A percentile compares a stretch with the other conserved stretches of the same genome.
Evolutionary conservation across 2,329 filamentous ascomycete genomes (phyloP).

Genomic region (Cladophialophora exuberans): DNA sequence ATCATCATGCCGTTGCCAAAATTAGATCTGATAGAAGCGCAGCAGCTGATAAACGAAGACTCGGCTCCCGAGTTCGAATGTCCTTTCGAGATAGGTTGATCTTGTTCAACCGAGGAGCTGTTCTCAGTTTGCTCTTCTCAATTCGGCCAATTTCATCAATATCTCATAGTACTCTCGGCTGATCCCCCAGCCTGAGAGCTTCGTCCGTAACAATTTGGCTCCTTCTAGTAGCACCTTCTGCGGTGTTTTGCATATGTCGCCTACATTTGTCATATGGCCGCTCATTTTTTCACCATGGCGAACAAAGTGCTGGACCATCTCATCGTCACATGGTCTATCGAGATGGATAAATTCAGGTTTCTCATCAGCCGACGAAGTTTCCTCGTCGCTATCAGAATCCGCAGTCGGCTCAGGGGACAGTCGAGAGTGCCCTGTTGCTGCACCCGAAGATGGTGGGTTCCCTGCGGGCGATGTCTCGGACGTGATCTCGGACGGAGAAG

Average conservation of each 20-base stretch:
- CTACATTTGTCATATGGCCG: slow-evolving; percentile 57
- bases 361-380: slow-evolving; percentile 23
- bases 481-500: neutral
- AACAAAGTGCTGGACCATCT: slow-evolving; percentile 61
- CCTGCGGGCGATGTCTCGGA: neutral
- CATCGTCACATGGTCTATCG: slow-evolving; percentile 61
- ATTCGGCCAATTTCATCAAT: slow-evolving; percentile 39
- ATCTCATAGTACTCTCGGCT: slow-evolving; percentile 40
- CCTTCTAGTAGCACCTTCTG: slow-evolving; percentile 31
- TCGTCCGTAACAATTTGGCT: slow-evolving; percentile 27
- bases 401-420: neutral
- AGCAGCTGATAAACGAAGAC: too few relatives aligned
- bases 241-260: slow-evolving; percentile 42
- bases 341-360: slow-evolving; percentile 51
- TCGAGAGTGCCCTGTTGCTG: neutral
- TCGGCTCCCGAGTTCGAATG: too few relatives aligned
- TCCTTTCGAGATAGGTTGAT: too few relatives aligned
- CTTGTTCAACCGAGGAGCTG: too few relatives aligned
- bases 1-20: neutral
- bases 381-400: slow-evolving; percentile 19
- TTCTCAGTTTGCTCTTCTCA: slow-evolving; percentile 26
- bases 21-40: neutral
- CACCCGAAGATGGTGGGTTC: neutral
- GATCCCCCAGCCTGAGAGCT: slow-evolving; percentile 40
- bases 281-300: slow-evolving; percentile 54